Evolutionary conservation across 2,329 filamentous ascomycete genomes (phyloP).

Genomic region (Monosporascus sp.): DNA sequence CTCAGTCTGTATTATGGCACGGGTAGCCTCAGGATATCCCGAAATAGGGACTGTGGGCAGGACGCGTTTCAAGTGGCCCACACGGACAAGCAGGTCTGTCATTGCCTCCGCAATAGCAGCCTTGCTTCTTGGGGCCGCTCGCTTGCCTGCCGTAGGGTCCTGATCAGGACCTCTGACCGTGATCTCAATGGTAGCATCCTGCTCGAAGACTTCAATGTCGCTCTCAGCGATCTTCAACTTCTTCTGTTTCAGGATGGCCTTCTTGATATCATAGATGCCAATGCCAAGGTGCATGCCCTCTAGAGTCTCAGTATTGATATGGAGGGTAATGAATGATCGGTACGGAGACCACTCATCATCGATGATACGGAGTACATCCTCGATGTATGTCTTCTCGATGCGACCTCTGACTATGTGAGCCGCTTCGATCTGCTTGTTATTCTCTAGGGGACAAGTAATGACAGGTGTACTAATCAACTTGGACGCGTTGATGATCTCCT

Average conservation of each 20-base stretch:
- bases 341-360: slow-evolving; percentile 84
- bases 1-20: slow-evolving; percentile 83
- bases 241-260: slow-evolving; percentile 72
- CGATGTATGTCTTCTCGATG: slow-evolving; percentile 90
- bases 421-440: slow-evolving; percentile 66
- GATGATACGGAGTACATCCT: slow-evolving; percentile 73
- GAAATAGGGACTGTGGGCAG: slow-evolving; percentile 82
- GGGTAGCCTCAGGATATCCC: slow-evolving; percentile 77
- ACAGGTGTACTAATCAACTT: slow-evolving; percentile 91
- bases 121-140: slow-evolving; percentile 38
- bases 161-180: slow-evolving; percentile 56
- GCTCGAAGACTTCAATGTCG: slow-evolving; percentile 56
- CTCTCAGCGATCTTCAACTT: slow-evolving; percentile 70
- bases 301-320: slow-evolving; percentile 75
- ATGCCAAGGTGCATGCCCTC: slow-evolving; percentile 78
- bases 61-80: slow-evolving; percentile 78
- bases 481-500: slow-evolving; percentile 99
- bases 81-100: slow-evolving; percentile 65
- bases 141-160: slow-evolving; percentile 39
- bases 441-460: slow-evolving; percentile 79
- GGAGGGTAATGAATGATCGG: slow-evolving; percentile 71
- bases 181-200: slow-evolving; percentile 62
- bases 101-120: slow-evolving; percentile 43
- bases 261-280: slow-evolving; percentile 63
- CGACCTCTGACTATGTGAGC: slow-evolving; percentile 89